A percentile compares a stretch with the other conserved stretches of the same genome.
Conservation (phyloP, 257 asterid genomes). For the Osmanthus fragrans region DNA sequence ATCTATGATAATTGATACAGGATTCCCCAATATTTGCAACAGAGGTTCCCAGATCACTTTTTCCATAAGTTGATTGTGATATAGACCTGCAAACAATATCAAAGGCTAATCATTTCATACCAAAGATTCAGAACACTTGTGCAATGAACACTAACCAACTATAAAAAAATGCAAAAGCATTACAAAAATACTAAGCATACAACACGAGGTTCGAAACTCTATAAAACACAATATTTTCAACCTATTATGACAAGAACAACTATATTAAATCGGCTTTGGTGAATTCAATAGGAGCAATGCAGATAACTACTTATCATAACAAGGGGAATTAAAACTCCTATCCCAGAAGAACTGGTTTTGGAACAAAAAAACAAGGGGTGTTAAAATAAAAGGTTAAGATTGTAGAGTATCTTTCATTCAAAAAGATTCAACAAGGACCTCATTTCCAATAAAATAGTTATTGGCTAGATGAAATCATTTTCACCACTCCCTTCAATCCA, state of each 20-base stretch:
- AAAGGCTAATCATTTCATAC: constrained; percentile 20
- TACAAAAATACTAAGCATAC: not conserved
- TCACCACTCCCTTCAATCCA: not conserved
- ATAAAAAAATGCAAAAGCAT: not conserved
- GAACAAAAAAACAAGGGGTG: constrained; percentile 15
- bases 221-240: not conserved
- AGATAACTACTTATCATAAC: not conserved
- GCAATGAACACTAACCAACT: constrained; percentile 3
- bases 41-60: constrained; percentile 28
- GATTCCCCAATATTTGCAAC: constrained; percentile 33
- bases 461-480: not conserved
- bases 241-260: not conserved
- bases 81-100: constrained; percentile 36
- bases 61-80: constrained; percentile 26
- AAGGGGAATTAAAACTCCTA: not conserved
- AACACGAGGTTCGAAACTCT: not conserved
- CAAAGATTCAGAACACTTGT: constrained; percentile 4
- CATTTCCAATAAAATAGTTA: constrained; percentile 10
- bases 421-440: constrained; percentile 29
- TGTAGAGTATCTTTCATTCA: not conserved
- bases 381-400: not conserved
- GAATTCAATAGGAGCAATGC: no score
- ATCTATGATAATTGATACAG: constrained; percentile 33
- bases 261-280: no score
- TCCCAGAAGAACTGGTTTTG: not conserved